Base-by-base conservation (phyloP, 257 asterid genomes). In the Ehretia macrophylla region DNA sequence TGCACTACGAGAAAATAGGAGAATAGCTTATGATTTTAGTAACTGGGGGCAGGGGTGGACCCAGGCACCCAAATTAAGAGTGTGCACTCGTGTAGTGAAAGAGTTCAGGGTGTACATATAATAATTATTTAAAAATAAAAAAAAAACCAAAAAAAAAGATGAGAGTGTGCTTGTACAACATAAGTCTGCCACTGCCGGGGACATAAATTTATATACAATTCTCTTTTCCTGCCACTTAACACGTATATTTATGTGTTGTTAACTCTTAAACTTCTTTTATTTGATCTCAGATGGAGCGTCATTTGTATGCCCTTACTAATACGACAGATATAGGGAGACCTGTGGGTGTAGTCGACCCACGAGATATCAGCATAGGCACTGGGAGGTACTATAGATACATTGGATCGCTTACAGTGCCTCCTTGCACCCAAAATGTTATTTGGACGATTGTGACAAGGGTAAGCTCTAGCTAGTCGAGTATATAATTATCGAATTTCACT, bases 401-500 rank as follows among this genome's bases (percentile, higher is more conserved):
- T 37, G 94, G 94, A 9, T 85, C 94, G 0, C 85, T 85, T 45
- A 85, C 95, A 0, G 51, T 55, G 16, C 95, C 96, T 60, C 95
- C 96, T 10, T 87, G 96, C 64, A 79, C 86, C 12, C 74, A 81
- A 52, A 65, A 75, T 60, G 64, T 85, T 32, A 60, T 53, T 0
- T 87, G 94, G 96, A 77, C 91, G 5, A 74, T 87, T 51, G 56
- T 73, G 0, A 70, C 21, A 67, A 75, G 72, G 82, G 95, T 83
- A 64, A 50, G 14, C 0, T 12, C 37, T 40, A 17, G 18, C 11
- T 42, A 11, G 19, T 8, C 11, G 6, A 38, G 9, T 38, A 58
- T 17, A 1, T n/a, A n/a, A n/a, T n/a, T n/a, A 14, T 55, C 27
- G 4, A 14, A 5, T 17, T 51, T 55, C 14, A 0, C 23, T 55